Evolutionary conservation across 106 monocot species (phyloP), one percentile per base, ranked within the genome.

Genomic region (Dioscorea zingiberensis): DNA sequence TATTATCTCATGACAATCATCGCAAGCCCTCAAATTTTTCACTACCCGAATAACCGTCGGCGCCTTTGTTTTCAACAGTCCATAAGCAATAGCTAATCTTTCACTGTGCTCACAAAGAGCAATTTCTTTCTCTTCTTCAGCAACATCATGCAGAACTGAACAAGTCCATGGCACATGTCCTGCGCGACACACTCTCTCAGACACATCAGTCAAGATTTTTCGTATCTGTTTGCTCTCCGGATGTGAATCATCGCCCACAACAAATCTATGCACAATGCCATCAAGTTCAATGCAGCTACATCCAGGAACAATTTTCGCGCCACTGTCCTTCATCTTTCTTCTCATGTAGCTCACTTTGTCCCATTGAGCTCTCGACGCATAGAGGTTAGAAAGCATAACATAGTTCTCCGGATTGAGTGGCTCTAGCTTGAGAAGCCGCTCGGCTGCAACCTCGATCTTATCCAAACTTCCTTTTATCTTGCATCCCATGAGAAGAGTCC

Each of bases 51-150:
- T 86, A 18, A 73, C 70, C 9, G 48, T 47, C 15, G 85, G 93
- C 13, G 83, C 62, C 30, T 47, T 70, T 4, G 83, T 94, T 60
- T 86, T 94, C 71, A 89, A 58, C 67, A 94, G 26, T 21, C 93
- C 93, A 69, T 65, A 89, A 56, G 93, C 93, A 77, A 94, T 89
- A 22, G 97, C 97, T 58, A 97, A 59, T 69, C 91, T 88, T 60
- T 97, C 97, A 69, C 97, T 97, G 63, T 97, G 97, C 62, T 88
- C 91, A 66, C 87, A 85, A 5, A 97, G 81, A 32, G 97, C 80
- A 66, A 66, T 77, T 67, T 79, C 86, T 49, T 92, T 97, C 69
- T 92, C 97, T 58, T 92, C 95, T 71, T 97, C 88, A 65, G 73
- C 85, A 21, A 88, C 85, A 76, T 97, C 91, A 80, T 88, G 87